Percentiles rank a stretch among this genome's conserved stretches.
Evolutionary conservation across 495 filamentous ascomycete genomes (phyloP).

Genomic region (Aspergillus incahuasiensis): DNA sequence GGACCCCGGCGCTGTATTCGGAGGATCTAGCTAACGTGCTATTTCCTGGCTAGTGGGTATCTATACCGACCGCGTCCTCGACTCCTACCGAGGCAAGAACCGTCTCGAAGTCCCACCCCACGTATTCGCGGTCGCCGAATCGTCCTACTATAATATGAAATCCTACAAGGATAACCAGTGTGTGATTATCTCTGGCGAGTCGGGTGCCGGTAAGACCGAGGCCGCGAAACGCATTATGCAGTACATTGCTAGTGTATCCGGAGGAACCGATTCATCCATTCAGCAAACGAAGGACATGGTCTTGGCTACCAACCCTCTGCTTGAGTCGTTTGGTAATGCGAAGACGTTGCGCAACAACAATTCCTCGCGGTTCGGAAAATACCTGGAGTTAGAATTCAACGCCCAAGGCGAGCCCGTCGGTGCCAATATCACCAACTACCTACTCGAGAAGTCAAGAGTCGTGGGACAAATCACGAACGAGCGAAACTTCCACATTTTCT

Average conservation of each 20-base stretch:
- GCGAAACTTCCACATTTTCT: conserved; percentile 99
- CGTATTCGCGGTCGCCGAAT: conserved; percentile 96
- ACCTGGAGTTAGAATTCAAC: conserved; percentile 97
- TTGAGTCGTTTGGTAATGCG: conserved; percentile 97
- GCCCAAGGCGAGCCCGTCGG: conserved; percentile 87
- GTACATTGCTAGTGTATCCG: conserved; percentile 96
- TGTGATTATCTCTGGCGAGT: conserved; percentile 98
- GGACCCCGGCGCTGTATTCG: conserved; percentile 6
- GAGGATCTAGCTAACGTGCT: conserved; percentile 15
- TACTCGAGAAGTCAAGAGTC: conserved; percentile 92
- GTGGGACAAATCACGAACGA: conserved; percentile 95
- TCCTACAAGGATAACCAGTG: conserved; percentile 99
- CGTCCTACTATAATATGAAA: conserved; percentile 99
- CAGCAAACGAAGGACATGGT: conserved; percentile 99
- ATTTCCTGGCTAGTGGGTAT: conserved; percentile 66
- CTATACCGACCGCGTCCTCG: conserved; percentile 89
- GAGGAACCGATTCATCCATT: conserved; percentile 83
- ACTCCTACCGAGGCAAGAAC: conserved; percentile 93
- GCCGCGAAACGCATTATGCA: conserved; percentile 99
- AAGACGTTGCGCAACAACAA: conserved; percentile 99
- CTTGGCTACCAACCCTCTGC: conserved; percentile 90
- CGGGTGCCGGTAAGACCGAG: conserved; percentile 98
- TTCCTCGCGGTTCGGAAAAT: conserved; percentile 97
- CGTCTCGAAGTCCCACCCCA: conserved; percentile 92
- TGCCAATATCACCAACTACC: conserved; percentile 96